Conservation (phyloP, 2,329 filamentous ascomycete species). For the Sclerotinia borealis region DNA sequence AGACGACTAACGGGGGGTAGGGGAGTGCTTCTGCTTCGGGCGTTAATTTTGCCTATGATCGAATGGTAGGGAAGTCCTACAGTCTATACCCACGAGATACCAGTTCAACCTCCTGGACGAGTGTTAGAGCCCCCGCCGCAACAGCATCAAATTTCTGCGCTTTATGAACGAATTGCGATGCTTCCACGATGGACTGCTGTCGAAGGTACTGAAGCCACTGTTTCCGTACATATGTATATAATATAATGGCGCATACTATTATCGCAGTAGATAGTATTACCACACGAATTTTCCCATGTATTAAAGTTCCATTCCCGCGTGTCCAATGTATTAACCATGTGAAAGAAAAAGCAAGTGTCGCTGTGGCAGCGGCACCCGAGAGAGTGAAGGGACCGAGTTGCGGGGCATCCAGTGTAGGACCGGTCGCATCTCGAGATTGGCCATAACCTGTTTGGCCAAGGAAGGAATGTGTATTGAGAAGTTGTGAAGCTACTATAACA, state of each 20-base stretch:
- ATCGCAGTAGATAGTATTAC: slow-evolving; percentile 41
- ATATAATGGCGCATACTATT: slow-evolving; percentile 47
- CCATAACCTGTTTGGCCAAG: slow-evolving; percentile 34
- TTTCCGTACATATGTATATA: slow-evolving; percentile 67
- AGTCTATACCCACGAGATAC: slow-evolving; percentile 86
- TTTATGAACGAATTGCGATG: slow-evolving; percentile 62
- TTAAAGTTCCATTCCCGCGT: slow-evolving; percentile 44
- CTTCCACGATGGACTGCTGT: slow-evolving; percentile 65
- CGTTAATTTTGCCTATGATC: slow-evolving; percentile 14
- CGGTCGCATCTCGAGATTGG: slow-evolving; percentile 20
- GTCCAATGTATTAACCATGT: slow-evolving; percentile 67
- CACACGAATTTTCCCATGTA: slow-evolving; percentile 51
- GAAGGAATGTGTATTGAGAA: slow-evolving; percentile 66
- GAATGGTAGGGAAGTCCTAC: slow-evolving; percentile 41
- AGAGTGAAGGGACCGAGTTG: slow-evolving; percentile 46
- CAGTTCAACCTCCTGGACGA: slow-evolving; percentile 93
- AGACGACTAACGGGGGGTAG: slow-evolving; percentile 88
- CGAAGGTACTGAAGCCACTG: slow-evolving; percentile 78
- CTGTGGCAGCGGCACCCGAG: slow-evolving; percentile 61
- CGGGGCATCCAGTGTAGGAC: slow-evolving; percentile 19
- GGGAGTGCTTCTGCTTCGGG: slow-evolving; percentile 63
- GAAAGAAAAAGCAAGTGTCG: slow-evolving; percentile 50
- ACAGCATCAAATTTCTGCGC: slow-evolving; percentile 78
- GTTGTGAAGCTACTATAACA: slow-evolving; percentile 83
- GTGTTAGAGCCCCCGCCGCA: slow-evolving; percentile 66